A percentile compares a stretch with the other conserved stretches of the same genome.
Evolutionary conservation across 306 rosid genomes (phyloP).

Genomic region (Ormosia semicastrata): DNA sequence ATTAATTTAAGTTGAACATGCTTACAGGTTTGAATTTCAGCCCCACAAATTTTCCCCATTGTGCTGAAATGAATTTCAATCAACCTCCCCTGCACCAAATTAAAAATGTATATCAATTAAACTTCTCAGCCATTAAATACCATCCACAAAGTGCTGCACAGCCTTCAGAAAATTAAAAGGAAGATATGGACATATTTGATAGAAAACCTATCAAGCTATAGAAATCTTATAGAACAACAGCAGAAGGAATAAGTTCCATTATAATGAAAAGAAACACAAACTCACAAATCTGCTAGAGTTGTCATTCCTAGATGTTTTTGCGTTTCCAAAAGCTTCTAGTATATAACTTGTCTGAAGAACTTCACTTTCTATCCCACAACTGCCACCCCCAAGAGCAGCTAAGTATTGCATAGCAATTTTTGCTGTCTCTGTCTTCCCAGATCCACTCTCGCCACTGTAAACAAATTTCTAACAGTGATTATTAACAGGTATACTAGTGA

Average conservation of each 20-base stretch:
- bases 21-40: slow-evolving; percentile 90
- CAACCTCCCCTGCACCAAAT: slow-evolving; percentile 79
- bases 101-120: slow-evolving; percentile 28
- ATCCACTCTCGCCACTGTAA: slow-evolving; percentile 95
- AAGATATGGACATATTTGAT: neutral
- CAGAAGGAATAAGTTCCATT: neutral
- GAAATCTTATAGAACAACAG: slow-evolving; percentile 16
- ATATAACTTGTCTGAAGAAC: slow-evolving; percentile 69
- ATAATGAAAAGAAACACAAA: slow-evolving; percentile 38
- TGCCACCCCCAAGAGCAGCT: slow-evolving; percentile 74
- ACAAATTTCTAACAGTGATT: slow-evolving; percentile 16
- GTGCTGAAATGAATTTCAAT: slow-evolving; percentile 79
- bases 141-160: slow-evolving; percentile 14
- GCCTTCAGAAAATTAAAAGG: slow-evolving; percentile 14
- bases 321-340: slow-evolving; percentile 95
- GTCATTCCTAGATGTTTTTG: slow-evolving; percentile 79
- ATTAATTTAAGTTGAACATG: slow-evolving; percentile 21
- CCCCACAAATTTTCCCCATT: slow-evolving; percentile 76
- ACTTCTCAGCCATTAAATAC: slow-evolving; percentile 15
- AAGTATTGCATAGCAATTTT: slow-evolving; percentile 88
- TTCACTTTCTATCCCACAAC: slow-evolving; percentile 62
- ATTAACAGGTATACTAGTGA: neutral
- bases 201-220: neutral
- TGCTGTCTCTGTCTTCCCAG: slow-evolving; percentile 95
- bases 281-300: slow-evolving; percentile 98